Evolutionary conservation across 768 basidiomycete genomes (phyloP).

Genomic region (Mrakia blollopis): DNA sequence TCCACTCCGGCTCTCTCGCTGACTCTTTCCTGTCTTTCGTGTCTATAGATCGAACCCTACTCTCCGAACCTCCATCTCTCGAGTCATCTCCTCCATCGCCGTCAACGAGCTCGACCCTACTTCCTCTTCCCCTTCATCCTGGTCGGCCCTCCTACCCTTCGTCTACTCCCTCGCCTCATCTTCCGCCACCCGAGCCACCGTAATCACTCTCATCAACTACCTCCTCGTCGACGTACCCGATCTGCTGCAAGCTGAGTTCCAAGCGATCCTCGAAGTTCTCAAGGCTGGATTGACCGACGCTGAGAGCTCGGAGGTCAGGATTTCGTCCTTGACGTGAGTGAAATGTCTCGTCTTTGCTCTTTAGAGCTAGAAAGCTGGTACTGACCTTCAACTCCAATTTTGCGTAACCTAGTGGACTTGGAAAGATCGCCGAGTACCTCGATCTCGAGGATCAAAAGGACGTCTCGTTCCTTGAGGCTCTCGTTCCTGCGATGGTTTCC

Average conservation of each 20-base stretch:
- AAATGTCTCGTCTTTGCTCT: not conserved
- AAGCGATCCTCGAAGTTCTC: conserved; percentile 78
- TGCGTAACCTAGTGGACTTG: conserved; percentile 54
- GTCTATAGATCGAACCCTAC: conserved; percentile 56
- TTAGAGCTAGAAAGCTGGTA: not conserved
- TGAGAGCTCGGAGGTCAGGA: conserved; percentile 80
- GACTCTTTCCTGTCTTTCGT: not conserved
- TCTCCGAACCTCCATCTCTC: conserved; percentile 86
- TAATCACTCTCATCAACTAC: conserved; percentile 70
- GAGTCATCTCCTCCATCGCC: conserved; percentile 88
- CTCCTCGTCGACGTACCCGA: conserved; percentile 88
- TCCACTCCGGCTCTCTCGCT: conserved; percentile 21
- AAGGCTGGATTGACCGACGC: conserved; percentile 66
- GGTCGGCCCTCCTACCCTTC: conserved; percentile 84
- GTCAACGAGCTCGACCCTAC: conserved; percentile 63
- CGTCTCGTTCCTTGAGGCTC: conserved; percentile 78
- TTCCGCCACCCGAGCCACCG: conserved; percentile 80
- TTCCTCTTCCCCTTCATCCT: conserved; percentile 47
- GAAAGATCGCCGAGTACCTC: conserved; percentile 88
- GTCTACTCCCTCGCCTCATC: conserved; percentile 67
- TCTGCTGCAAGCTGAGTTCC: conserved; percentile 61
- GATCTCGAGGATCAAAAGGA: conserved; percentile 79
- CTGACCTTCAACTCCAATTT: not conserved
- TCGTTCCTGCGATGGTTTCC: conserved; percentile 80
- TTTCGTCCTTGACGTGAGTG: conserved; percentile 73